A percentile compares a stretch with the other conserved stretches of the same genome.
Evolutionary conservation across 257 asterid species (phyloP).

Genomic region (Thymus mandschuricus): DNA sequence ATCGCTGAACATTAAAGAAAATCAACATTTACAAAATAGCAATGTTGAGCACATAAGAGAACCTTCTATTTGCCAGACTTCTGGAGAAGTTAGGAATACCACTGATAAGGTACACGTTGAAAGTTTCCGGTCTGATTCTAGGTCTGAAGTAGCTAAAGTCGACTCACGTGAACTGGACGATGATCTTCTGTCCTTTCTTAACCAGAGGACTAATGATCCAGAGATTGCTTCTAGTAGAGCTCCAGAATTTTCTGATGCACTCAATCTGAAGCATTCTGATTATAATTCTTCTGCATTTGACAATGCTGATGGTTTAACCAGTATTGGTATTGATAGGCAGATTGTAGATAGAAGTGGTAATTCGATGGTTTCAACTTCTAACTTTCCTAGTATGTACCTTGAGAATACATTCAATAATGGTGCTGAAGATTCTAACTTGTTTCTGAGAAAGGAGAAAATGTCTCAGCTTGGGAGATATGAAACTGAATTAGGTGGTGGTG

Average conservation of each 20-base stretch:
- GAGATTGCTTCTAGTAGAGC: conserved; percentile 47
- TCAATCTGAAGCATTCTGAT: conserved; percentile 42
- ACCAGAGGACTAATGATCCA: conserved; percentile 68
- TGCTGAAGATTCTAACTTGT: conserved; percentile 43
- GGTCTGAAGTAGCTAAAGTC: conserved; percentile 32
- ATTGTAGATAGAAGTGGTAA: conserved; percentile 52
- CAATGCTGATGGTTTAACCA: conserved; percentile 39
- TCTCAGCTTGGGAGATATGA: conserved; percentile 52
- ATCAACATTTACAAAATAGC: conserved; percentile 43
- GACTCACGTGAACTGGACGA: conserved; percentile 51
- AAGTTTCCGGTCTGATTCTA: conserved; percentile 38
- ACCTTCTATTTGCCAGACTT: conserved; percentile 39
- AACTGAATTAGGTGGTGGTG: conserved; percentile 43
- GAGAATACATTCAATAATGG: conserved; percentile 42
- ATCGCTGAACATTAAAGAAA: conserved; percentile 57
- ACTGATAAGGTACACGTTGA: conserved; percentile 31
- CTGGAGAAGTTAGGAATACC: conserved; percentile 39
- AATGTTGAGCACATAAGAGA: conserved; percentile 47
- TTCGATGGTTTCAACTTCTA: conserved; percentile 50
- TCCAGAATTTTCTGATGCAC: conserved; percentile 44
- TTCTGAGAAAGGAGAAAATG: conserved; percentile 43
- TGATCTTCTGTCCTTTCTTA: conserved; percentile 60
- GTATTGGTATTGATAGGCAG: conserved; percentile 45
- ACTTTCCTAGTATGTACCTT: conserved; percentile 48
- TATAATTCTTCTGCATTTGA: conserved; percentile 39